Percentiles rank a stretch among this genome's conserved stretches.
phyloP scores from a whole-genome alignment of 129 eudicot species.

The Helianthus tuberosus region DNA sequence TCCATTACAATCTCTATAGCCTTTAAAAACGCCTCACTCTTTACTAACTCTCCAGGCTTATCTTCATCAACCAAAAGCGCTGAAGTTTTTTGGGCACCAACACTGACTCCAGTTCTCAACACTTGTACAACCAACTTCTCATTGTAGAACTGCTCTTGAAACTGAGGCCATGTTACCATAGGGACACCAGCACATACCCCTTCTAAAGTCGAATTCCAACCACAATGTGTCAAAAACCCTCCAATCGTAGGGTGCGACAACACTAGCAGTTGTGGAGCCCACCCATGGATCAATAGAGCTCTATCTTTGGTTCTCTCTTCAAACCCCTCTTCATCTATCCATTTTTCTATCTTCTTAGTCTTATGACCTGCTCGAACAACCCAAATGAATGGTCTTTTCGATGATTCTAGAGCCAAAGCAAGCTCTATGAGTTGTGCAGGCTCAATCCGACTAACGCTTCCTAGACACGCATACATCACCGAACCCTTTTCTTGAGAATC shows the following conservation, averaged over 20 bases:
- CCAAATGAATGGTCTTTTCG: slow-evolving; percentile 48
- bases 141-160: slow-evolving; percentile 55
- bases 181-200: slow-evolving; percentile 63
- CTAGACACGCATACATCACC: slow-evolving; percentile 48
- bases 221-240: slow-evolving; percentile 69
- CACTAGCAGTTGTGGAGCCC: slow-evolving; percentile 72
- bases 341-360: slow-evolving; percentile 33
- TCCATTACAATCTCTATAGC: slow-evolving; percentile 40
- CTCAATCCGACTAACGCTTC: slow-evolving; percentile 41
- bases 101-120: slow-evolving; percentile 45
- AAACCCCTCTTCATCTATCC: slow-evolving; percentile 47
- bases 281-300: slow-evolving; percentile 53
- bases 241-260: slow-evolving; percentile 56
- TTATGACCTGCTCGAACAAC: slow-evolving; percentile 33
- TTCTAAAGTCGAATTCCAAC: slow-evolving; percentile 76
- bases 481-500: slow-evolving; percentile 36
- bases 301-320: slow-evolving; percentile 50
- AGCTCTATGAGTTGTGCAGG: slow-evolving; percentile 44
- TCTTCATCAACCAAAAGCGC: slow-evolving; percentile 30
- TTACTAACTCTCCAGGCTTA: slow-evolving; percentile 25
- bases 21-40: slow-evolving; percentile 31
- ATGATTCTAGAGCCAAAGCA: slow-evolving; percentile 46
- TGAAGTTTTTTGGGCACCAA: slow-evolving; percentile 39
- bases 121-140: slow-evolving; percentile 54
- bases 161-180: slow-evolving; percentile 67